Base-by-base conservation (phyloP, 495 filamentous ascomycete genomes). In the Aspergillus sclerotiicarbonarius region DNA sequence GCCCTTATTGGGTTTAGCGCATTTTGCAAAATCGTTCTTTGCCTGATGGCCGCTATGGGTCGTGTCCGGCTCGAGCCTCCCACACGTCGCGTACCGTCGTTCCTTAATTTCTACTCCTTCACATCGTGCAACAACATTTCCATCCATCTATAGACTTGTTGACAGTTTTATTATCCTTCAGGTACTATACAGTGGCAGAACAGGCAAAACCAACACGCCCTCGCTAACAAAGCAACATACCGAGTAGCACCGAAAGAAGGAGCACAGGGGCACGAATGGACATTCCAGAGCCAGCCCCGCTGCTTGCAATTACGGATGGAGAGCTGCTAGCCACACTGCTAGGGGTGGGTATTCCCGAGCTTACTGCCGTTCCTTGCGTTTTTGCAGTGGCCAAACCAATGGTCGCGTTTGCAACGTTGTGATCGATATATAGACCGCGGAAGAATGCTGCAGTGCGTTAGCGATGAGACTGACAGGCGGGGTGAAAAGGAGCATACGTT, bases 401-500 rank as follows among this genome's bases (percentile, higher is more conserved):
- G 16, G 59, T 61, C 20, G 39, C 37, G 15, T 57, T 35, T 4
- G 29, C 54, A 13, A 61, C 29, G n/a, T 57, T 53, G 29, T 61
- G 59, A 19, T 61, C 59, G 6, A 61, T 54, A 30, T 61, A 61
- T 12, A 53, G 51, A 16, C 39, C 53, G 15, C 51, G 59, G 49
- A 61, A 61, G 39, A 61, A 57, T 15, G 53, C 59, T 61, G 43
- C 8, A 12, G 39, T 0, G 21, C 6, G 20, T 46, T 54, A 56
- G 37, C 8, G 13, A 8, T 31, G 13, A 21, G 12, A n/a, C n/a
- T n/a, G n/a, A n/a, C n/a, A n/a, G n/a, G n/a, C n/a, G n/a, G n/a
- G n/a, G n/a, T n/a, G n/a, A n/a, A n/a, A n/a, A n/a, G n/a, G n/a
- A n/a, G n/a, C 58, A 37, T 37, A 60, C 58, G 39, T 30, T 60